A percentile compares a stretch with the other conserved stretches of the same genome.
Evolutionary conservation across 345 rosid species (phyloP).

Genomic region (Microcos paniculata): DNA sequence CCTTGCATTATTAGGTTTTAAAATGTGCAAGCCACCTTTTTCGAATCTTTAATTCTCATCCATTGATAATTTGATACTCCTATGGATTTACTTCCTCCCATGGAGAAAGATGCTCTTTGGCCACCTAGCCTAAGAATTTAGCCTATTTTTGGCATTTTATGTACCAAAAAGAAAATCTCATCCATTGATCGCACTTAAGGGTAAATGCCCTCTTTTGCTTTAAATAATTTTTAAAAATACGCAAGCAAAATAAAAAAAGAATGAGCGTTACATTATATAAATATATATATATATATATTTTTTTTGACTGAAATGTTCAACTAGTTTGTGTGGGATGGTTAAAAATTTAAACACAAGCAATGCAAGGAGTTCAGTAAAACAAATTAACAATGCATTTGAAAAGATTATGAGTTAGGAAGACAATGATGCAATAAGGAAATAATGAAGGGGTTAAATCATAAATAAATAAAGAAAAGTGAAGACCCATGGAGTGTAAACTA

Average conservation of each 20-base stretch:
- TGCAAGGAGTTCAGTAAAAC: neutral
- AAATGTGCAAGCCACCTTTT: neutral
- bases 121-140: no score
- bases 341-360: neutral
- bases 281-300: no score
- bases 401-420: neutral
- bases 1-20: neutral
- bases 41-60: neutral
- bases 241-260: neutral
- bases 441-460: neutral
- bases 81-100: no score
- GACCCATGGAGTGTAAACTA: neutral
- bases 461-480: constrained; percentile 1
- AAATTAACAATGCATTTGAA: neutral
- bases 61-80: neutral
- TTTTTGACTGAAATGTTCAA: neutral
- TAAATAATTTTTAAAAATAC: neutral
- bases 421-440: neutral
- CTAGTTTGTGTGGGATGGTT: neutral
- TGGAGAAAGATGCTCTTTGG: no score
- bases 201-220: neutral
- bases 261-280: no score
- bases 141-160: no score
- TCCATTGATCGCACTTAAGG: no score
- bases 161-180: no score